Percentiles rank a stretch among this genome's conserved stretches.
These are phyloP conservation scores for Volvox carteri DNA, from an alignment of 163 green algal species.

Conservation along the genomic window DNA sequence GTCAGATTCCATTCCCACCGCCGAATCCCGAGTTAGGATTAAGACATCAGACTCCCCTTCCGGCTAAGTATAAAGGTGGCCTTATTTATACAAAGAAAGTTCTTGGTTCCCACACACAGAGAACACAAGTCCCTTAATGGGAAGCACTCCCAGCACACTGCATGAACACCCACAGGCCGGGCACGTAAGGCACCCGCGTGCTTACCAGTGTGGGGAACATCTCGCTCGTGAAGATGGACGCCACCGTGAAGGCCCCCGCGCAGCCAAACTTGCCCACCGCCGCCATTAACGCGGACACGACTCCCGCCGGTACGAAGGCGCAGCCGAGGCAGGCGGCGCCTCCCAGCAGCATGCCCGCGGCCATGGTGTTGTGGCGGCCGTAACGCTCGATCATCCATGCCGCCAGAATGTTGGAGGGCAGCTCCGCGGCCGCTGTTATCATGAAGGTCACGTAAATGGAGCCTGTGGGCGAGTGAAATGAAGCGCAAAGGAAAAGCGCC, in stretches of 20 bases:
- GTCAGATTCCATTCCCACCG: too few relatives aligned
- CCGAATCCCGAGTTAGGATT: too few relatives aligned
- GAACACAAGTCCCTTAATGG: too few relatives aligned
- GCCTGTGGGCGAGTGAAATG: not conserved
- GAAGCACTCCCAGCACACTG: too few relatives aligned
- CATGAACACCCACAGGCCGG: too few relatives aligned
- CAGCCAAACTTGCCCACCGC: conserved; percentile 68
- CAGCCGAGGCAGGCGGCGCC: conserved; percentile 63
- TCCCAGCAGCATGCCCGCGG: conserved; percentile 63
- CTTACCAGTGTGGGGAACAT: conserved; percentile 55
- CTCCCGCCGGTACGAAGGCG: conserved; percentile 52
- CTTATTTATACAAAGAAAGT: too few relatives aligned
- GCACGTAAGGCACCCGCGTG: too few relatives aligned
- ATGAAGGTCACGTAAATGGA: conserved; percentile 64
- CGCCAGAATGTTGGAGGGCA: conserved; percentile 64
- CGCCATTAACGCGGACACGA: conserved; percentile 48
- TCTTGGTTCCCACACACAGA: too few relatives aligned
- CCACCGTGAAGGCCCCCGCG: conserved; percentile 64
- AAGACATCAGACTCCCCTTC: too few relatives aligned
- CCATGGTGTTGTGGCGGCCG: conserved; percentile 69
- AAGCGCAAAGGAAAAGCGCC: too few relatives aligned
- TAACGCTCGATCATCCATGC: conserved; percentile 64
- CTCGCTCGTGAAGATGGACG: conserved; percentile 64
- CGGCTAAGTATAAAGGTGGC: too few relatives aligned
- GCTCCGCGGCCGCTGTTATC: conserved; percentile 63